Conservation (phyloP, 2,329 filamentous ascomycete species). For the Monilinia laxa region DNA sequence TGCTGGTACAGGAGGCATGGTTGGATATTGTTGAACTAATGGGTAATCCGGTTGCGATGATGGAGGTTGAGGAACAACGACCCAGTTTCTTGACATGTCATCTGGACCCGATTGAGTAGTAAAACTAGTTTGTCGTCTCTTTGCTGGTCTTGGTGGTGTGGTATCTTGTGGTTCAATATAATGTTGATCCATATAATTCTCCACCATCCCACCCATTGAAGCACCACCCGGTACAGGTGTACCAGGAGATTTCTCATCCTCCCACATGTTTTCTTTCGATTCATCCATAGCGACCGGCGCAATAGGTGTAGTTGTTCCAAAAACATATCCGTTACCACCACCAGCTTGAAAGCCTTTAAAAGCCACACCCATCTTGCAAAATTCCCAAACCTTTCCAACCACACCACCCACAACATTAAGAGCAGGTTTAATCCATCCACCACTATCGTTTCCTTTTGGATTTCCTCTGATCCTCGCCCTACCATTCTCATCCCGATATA, state of each 20-base stretch:
- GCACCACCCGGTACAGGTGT: slow-evolving; percentile 11
- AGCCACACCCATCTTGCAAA: slow-evolving; percentile 62
- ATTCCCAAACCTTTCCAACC: slow-evolving; percentile 78
- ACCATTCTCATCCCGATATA: slow-evolving; percentile 23
- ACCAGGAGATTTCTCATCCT: slow-evolving; percentile 26
- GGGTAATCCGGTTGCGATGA: not conserved
- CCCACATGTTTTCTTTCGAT: slow-evolving; percentile 30
- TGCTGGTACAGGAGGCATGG: slow-evolving; percentile 23
- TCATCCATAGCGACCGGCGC: not conserved
- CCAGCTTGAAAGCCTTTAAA: slow-evolving; percentile 88
- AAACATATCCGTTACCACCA: slow-evolving; percentile 66
- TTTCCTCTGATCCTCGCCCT: slow-evolving; percentile 52
- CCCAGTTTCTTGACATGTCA: slow-evolving; percentile 67
- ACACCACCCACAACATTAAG: slow-evolving; percentile 60
- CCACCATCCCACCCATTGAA: not conserved
- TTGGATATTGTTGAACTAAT: slow-evolving; percentile 4
- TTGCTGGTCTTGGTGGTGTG: slow-evolving; percentile 46
- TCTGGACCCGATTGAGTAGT: slow-evolving; percentile 45
- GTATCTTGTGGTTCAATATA: slow-evolving; percentile 37
- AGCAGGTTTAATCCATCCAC: slow-evolving; percentile 41
- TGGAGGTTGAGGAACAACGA: slow-evolving; percentile 52
- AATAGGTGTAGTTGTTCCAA: slow-evolving; percentile 4
- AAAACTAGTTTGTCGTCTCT: slow-evolving; percentile 48
- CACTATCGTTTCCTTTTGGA: slow-evolving; percentile 44
- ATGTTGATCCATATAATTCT: slow-evolving; percentile 42